A percentile compares a stretch with the other conserved stretches of the same genome.
phyloP scores from a whole-genome alignment of 208 protist species.

The Phytomonas sp. region DNA sequence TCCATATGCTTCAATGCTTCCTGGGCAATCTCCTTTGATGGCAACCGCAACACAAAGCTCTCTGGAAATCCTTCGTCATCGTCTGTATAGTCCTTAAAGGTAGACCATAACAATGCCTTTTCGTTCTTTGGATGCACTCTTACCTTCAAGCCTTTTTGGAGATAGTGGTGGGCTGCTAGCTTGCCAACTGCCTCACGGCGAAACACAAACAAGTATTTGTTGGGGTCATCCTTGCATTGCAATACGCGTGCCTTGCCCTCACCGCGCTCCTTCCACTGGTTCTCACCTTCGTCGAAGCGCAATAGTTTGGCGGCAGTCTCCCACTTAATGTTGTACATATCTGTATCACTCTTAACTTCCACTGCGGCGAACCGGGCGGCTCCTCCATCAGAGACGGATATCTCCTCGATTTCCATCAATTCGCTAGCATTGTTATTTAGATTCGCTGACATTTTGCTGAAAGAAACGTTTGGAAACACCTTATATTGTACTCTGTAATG shows the following conservation, averaged over 20 bases:
- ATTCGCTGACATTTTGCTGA: conserved; percentile 13
- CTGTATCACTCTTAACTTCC: conserved; percentile 80
- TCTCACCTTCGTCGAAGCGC: conserved; percentile 90
- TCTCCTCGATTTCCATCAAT: conserved; percentile 86
- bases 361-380: conserved; percentile 69
- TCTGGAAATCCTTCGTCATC: conserved; percentile 84
- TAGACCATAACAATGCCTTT: conserved; percentile 69
- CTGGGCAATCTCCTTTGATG: conserved; percentile 53
- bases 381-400: conserved; percentile 81
- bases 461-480: background rate
- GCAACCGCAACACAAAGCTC: conserved; percentile 74
- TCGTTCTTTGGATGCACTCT: conserved; percentile 64
- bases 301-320: conserved; percentile 68
- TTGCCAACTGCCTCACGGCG: conserved; percentile 84
- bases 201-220: conserved; percentile 80
- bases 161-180: conserved; percentile 77
- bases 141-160: conserved; percentile 69
- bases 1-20: conserved; percentile 57
- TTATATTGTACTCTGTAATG: background rate
- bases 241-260: conserved; percentile 76
- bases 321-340: conserved; percentile 72
- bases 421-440: conserved; percentile 56
- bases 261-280: conserved; percentile 90
- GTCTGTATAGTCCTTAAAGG: conserved; percentile 79
- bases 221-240: conserved; percentile 51